Percentiles rank a stretch among this genome's conserved stretches.
These are phyloP conservation scores for Tolypocladium sp. DNA, from an alignment of 2,329 filamentous ascomycete genomes.

Conservation along the genomic window DNA sequence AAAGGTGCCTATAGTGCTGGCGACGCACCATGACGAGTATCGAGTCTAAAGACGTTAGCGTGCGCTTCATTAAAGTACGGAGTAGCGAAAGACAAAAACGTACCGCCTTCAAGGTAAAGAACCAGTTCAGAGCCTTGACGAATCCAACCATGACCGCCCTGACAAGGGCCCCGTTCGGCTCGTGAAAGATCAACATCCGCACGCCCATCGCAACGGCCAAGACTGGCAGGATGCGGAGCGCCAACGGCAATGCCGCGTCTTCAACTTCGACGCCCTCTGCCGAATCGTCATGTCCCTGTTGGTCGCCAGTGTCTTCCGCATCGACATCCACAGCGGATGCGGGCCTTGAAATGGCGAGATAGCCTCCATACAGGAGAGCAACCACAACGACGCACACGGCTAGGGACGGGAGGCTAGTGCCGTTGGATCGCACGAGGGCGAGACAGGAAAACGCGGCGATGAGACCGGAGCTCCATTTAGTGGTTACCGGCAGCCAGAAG, in stretches of 20 bases:
- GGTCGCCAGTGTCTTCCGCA: background rate
- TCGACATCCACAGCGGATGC: background rate
- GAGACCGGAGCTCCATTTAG: background rate
- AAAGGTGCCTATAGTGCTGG: conserved; percentile 20
- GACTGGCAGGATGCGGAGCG: background rate
- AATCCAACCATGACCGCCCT: conserved; percentile 12
- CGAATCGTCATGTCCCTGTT: background rate
- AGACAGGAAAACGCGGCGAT: background rate
- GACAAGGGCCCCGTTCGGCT: background rate
- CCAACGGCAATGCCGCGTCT: background rate
- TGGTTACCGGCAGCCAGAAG: background rate
- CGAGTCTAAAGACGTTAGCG: conserved; percentile 12
- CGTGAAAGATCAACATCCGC: background rate
- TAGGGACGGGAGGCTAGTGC: background rate
- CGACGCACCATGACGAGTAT: conserved; percentile 20
- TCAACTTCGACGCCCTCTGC: background rate
- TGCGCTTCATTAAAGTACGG: background rate
- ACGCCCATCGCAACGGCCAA: background rate
- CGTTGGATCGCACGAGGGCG: background rate
- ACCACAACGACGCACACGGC: background rate
- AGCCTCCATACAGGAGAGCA: background rate
- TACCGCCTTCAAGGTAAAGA: conserved; percentile 21
- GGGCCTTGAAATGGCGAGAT: background rate
- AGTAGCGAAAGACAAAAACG: background rate
- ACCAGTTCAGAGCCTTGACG: conserved; percentile 24